Conservation (phyloP, 805 yeast genomes). For the Suhomyces prunicola region DNA sequence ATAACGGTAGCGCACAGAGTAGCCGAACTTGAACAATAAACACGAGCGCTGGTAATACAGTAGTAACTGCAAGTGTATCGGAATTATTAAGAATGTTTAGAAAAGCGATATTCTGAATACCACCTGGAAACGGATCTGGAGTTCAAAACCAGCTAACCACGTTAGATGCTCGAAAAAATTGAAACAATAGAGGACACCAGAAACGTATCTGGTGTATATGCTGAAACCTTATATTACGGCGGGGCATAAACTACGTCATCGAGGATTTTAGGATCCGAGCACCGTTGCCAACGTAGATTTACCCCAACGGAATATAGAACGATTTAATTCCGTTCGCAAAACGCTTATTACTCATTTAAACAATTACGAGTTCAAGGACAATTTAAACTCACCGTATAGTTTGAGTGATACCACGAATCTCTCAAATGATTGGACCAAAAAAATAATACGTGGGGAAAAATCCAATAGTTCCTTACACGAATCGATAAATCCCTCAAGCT, state of each 20-base stretch:
- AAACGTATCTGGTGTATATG: background rate
- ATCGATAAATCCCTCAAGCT: background rate
- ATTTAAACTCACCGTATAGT: background rate
- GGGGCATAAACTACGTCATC: background rate
- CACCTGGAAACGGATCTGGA: background rate
- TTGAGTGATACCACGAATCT: background rate
- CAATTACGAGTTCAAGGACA: background rate
- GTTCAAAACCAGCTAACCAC: background rate
- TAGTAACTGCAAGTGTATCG: background rate
- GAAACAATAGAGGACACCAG: background rate
- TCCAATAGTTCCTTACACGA: background rate
- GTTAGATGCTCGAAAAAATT: background rate
- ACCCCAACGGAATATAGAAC: background rate
- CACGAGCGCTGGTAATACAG: background rate
- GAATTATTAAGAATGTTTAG: background rate
- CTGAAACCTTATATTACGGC: background rate
- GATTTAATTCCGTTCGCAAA: background rate
- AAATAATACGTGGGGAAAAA: background rate
- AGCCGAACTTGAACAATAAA: background rate
- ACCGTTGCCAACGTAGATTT: background rate
- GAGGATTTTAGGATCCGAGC: background rate
- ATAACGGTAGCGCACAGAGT: background rate
- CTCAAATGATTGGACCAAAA: background rate
- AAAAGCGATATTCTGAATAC: background rate
- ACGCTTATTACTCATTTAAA: background rate